phyloP scores from a whole-genome alignment of 176 grass and related monocot genomes.

The Oryza rufipogon region DNA sequence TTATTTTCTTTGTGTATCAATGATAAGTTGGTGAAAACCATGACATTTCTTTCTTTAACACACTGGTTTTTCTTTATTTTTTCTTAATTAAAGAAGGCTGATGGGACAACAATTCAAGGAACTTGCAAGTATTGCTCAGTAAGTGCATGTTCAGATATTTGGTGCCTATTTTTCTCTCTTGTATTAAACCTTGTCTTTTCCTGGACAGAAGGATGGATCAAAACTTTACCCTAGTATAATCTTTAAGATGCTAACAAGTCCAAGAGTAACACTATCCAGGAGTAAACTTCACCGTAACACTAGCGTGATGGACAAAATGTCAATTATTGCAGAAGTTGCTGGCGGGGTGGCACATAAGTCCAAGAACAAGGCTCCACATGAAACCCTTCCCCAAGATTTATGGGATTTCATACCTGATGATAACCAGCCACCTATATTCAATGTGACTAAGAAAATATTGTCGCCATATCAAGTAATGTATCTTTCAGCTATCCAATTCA shows the following conservation, averaged over 20 bases:
- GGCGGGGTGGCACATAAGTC: conserved; percentile 65
- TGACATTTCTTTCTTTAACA: not conserved
- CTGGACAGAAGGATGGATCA: conserved; percentile 57
- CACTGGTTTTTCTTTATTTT: conserved; percentile 15
- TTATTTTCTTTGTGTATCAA: not conserved
- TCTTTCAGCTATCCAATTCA: conserved; percentile 41
- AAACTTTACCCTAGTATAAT: conserved; percentile 72
- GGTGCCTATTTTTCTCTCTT: conserved; percentile 39
- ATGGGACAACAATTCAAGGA: conserved; percentile 41
- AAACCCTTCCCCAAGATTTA: conserved; percentile 74
- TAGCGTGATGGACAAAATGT: conserved; percentile 61
- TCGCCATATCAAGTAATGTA: conserved; percentile 84
- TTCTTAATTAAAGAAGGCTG: conserved; percentile 44
- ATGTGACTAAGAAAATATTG: conserved; percentile 54
- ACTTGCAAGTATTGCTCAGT: conserved; percentile 87
- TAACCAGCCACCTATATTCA: conserved; percentile 47
- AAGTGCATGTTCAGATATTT: conserved; percentile 54
- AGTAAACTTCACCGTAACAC: conserved; percentile 26
- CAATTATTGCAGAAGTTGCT: conserved; percentile 72
- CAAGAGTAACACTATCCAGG: conserved; percentile 51
- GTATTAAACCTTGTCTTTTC: conserved; percentile 37
- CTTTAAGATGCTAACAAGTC: conserved; percentile 49
- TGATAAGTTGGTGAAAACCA: too few relatives aligned
- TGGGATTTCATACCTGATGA: conserved; percentile 86
- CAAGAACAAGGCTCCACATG: conserved; percentile 54